These are phyloP conservation scores for Cymbopogon flexuosus DNA, from an alignment of 202 grass and related monocot genomes.

Conservation along the genomic window DNA sequence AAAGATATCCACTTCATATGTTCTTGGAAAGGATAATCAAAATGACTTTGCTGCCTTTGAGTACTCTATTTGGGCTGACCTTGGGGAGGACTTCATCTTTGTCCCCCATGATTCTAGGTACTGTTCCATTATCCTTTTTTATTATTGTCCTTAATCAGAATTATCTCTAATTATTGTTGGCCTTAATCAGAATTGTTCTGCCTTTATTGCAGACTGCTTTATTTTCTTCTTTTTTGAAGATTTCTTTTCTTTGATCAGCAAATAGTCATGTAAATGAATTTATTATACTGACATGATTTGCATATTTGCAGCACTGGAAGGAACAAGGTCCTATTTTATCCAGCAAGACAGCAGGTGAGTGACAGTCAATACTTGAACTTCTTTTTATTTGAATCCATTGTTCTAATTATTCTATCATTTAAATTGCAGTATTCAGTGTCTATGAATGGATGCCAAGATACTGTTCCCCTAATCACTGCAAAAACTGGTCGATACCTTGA, in stretches of 20 bases:
- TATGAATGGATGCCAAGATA: constrained; percentile 69
- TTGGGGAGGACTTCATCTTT: constrained; percentile 79
- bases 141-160: background rate
- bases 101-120: constrained; percentile 76
- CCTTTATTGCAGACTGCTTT: background rate
- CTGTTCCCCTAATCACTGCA: constrained; percentile 55
- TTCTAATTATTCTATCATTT: constrained; percentile 23
- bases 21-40: constrained; percentile 48
- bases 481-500: constrained; percentile 78
- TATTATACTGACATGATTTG: constrained; percentile 14
- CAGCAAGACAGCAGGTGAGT: constrained; percentile 63
- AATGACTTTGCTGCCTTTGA: constrained; percentile 54
- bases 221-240: background rate
- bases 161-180: background rate
- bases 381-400: background rate
- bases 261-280: constrained; percentile 10
- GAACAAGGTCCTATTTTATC: constrained; percentile 89
- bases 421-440: constrained; percentile 68
- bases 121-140: background rate
- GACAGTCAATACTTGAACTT: background rate
- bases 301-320: constrained; percentile 49
- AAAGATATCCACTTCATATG: constrained; percentile 49
- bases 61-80: constrained; percentile 78
- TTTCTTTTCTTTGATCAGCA: background rate
- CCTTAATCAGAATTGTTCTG: background rate